phyloP scores from a whole-genome alignment of 2,329 filamentous ascomycete genomes.

The Pseudocercospora fijiensis region DNA sequence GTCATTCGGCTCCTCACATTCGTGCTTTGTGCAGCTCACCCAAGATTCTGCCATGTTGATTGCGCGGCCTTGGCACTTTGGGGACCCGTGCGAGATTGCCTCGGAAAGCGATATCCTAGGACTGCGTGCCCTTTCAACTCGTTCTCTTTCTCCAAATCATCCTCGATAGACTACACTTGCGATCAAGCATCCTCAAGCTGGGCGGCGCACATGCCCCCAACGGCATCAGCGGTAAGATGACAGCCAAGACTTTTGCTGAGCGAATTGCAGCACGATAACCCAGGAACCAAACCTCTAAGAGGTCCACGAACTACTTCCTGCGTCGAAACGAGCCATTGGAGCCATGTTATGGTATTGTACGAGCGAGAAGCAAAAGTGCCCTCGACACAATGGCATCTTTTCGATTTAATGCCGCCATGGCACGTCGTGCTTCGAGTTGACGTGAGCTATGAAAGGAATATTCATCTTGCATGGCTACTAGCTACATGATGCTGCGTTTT shows the following conservation, averaged over 20 bases:
- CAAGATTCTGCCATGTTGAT: constrained; percentile 1
- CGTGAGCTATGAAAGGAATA: too few relatives aligned
- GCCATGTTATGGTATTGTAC: too few relatives aligned
- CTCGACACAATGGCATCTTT: background rate
- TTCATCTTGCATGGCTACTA: too few relatives aligned
- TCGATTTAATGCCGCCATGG: background rate
- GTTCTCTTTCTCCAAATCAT: background rate
- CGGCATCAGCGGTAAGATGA: background rate
- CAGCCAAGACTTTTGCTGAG: background rate
- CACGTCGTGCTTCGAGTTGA: background rate
- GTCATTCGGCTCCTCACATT: background rate
- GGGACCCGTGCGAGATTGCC: background rate
- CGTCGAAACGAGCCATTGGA: background rate
- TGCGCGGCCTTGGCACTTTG: background rate
- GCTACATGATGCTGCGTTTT: background rate
- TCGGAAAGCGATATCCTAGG: background rate
- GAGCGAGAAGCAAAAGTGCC: too few relatives aligned
- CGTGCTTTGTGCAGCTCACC: background rate
- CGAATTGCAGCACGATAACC: background rate
- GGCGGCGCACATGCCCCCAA: background rate
- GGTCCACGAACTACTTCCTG: background rate
- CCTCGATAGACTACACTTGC: background rate
- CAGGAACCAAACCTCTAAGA: background rate
- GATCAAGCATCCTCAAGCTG: background rate
- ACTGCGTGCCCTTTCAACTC: background rate